A percentile compares a stretch with the other conserved stretches of the same genome.
phyloP scores from a whole-genome alignment of 2,329 filamentous ascomycete species.

The Sclerotinia sclerotiorum region DNA sequence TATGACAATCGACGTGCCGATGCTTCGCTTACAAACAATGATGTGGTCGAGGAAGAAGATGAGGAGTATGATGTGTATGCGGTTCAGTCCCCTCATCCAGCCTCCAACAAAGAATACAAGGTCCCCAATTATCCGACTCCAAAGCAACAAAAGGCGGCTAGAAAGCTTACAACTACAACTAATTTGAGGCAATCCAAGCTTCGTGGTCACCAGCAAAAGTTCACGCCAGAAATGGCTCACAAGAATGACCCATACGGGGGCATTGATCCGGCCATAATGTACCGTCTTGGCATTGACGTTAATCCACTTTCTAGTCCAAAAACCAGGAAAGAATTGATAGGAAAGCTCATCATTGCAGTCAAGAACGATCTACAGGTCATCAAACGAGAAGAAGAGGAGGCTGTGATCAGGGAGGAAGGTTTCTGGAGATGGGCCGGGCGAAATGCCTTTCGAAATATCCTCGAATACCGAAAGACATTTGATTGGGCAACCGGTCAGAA shows the following conservation, averaged over 20 bases:
- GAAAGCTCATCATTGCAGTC: conserved; percentile 34
- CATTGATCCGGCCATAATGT: conserved; percentile 36
- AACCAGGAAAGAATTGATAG: conserved; percentile 34
- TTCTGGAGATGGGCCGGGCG: conserved; percentile 41
- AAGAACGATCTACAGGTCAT: conserved; percentile 37
- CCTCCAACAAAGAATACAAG: conserved; percentile 25
- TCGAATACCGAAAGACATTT: conserved; percentile 29
- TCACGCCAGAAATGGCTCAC: conserved; percentile 13
- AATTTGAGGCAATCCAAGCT: conserved; percentile 28
- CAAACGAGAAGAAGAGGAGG: conserved; percentile 34
- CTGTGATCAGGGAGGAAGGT: conserved; percentile 34
- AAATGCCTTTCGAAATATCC: conserved; percentile 31
- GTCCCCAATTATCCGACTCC: conserved; percentile 31
- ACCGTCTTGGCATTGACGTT: conserved; percentile 36
- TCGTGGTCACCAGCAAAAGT: conserved; percentile 31
- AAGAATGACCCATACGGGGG: conserved; percentile 29
- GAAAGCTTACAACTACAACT: conserved; percentile 28
- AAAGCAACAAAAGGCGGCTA: conserved; percentile 33
- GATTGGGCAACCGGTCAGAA: conserved; percentile 40
- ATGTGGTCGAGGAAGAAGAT: conserved; percentile 1
- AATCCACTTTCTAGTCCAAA: conserved; percentile 30
- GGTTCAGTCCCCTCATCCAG: conserved; percentile 9
- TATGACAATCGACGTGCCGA: conserved; percentile 26
- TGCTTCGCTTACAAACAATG: not conserved
- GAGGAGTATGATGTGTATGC: conserved; percentile 9